A percentile compares a stretch with the other conserved stretches of the same genome.
Evolutionary conservation across 2,329 filamentous ascomycete species (phyloP).

Genomic region (Knufia fluminis): DNA sequence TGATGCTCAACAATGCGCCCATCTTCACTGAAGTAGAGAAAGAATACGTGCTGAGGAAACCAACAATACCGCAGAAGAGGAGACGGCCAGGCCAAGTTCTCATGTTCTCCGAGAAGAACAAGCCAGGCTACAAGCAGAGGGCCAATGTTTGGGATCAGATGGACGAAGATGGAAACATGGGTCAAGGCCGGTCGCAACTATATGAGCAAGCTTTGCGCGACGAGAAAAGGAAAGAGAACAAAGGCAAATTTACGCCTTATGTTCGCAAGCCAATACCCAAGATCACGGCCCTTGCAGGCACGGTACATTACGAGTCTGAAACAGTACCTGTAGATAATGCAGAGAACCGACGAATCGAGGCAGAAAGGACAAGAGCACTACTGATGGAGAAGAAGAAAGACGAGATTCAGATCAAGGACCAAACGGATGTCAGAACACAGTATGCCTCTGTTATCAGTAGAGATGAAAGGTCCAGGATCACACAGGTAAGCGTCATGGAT

Average conservation of each 20-base stretch:
- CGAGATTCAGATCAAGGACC: not conserved
- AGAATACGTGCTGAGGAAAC: constrained; percentile 74
- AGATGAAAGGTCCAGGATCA: constrained; percentile 13
- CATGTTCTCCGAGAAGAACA: constrained; percentile 86
- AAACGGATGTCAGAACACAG: not conserved
- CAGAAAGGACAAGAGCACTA: constrained; percentile 48
- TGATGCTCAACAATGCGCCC: constrained; percentile 55
- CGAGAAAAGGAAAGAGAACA: constrained; percentile 36
- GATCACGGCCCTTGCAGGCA: constrained; percentile 66
- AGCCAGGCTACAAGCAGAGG: constrained; percentile 58
- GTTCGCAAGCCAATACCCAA: constrained; percentile 59
- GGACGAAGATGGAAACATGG: constrained; percentile 34
- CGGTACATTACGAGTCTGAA: constrained; percentile 66
- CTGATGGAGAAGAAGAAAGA: constrained; percentile 51
- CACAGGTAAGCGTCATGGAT: constrained; percentile 24
- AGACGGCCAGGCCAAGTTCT: constrained; percentile 67
- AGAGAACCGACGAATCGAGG: constrained; percentile 56
- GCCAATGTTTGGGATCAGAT: constrained; percentile 30
- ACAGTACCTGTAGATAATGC: constrained; percentile 63
- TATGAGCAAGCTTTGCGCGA: constrained; percentile 40
- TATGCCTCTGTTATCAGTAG: constrained; percentile 25
- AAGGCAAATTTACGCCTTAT: constrained; percentile 51
- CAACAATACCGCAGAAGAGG: constrained; percentile 39
- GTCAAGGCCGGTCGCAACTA: constrained; percentile 34
- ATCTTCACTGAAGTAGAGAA: constrained; percentile 70